Evolutionary conservation across 768 basidiomycete species (phyloP).

Genomic region (Phaeotremella skinneri): DNA sequence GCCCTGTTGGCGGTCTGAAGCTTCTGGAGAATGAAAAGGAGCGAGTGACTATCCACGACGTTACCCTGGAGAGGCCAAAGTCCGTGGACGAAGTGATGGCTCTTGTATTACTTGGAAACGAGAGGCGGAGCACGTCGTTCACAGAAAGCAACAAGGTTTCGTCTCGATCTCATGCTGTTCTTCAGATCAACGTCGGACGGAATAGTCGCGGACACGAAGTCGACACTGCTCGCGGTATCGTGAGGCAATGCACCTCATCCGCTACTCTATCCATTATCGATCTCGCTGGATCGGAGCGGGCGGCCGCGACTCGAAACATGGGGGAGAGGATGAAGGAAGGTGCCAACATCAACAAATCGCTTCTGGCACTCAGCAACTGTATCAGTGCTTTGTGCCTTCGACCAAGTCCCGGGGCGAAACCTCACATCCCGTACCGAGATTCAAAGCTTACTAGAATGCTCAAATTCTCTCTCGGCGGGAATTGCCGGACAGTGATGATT

Average conservation of each 20-base stretch:
- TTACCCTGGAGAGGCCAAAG: slow-evolving; percentile 74
- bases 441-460: slow-evolving; percentile 96
- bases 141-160: slow-evolving; percentile 96
- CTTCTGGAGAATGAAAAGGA: slow-evolving; percentile 87
- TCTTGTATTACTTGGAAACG: slow-evolving; percentile 85
- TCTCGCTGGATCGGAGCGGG: slow-evolving; percentile 93
- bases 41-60: slow-evolving; percentile 76
- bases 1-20: slow-evolving; percentile 81
- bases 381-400: slow-evolving; percentile 98
- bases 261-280: slow-evolving; percentile 97
- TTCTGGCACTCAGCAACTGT: slow-evolving; percentile 94
- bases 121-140: slow-evolving; percentile 82
- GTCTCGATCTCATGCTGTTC: slow-evolving; percentile 94
- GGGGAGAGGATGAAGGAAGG: slow-evolving; percentile 98
- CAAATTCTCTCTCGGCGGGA: slow-evolving; percentile 96
- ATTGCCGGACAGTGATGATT: slow-evolving; percentile 99
- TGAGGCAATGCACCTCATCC: slow-evolving; percentile 52
- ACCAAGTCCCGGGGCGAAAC: slow-evolving; percentile 61
- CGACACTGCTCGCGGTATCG: slow-evolving; percentile 72
- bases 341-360: slow-evolving; percentile 98
- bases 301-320: slow-evolving; percentile 94
- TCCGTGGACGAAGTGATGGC: slow-evolving; percentile 91
- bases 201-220: slow-evolving; percentile 69
- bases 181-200: slow-evolving; percentile 90
- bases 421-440: slow-evolving; percentile 94